Evolutionary conservation across 1,139 yeast species (phyloP).

Genomic region (Suhomyces wounanorum): DNA sequence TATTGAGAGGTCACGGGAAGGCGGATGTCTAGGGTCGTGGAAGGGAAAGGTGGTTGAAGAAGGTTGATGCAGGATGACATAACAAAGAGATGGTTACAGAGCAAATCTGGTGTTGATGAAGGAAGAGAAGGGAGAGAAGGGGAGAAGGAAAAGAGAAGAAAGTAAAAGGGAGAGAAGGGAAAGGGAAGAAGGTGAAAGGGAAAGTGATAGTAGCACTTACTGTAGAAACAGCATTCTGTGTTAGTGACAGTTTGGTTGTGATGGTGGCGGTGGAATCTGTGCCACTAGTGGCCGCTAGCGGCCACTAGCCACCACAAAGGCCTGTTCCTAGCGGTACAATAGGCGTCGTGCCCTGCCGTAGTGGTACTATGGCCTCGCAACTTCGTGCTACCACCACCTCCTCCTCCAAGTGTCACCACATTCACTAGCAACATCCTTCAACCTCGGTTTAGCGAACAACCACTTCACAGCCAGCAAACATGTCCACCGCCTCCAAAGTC

Average conservation of each 20-base stretch:
- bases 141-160: background rate
- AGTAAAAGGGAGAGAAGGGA: background rate
- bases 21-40: conserved; percentile 2
- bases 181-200: too few relatives aligned
- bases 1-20: conserved; percentile 1
- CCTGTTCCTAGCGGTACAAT: background rate
- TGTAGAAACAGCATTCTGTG: too few relatives aligned
- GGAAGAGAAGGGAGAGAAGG: background rate
- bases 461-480: conserved; percentile 19
- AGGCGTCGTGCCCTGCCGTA: background rate
- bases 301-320: too few relatives aligned
- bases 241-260: too few relatives aligned
- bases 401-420: background rate
- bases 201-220: too few relatives aligned
- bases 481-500: conserved; percentile 74
- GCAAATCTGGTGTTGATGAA: too few relatives aligned
- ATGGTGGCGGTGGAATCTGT: too few relatives aligned
- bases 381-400: background rate
- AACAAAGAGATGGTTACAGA: background rate
- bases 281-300: too few relatives aligned
- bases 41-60: background rate
- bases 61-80: background rate
- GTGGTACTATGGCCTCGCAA: background rate
- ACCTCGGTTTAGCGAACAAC: background rate
- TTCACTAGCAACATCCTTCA: background rate